Conservation (phyloP, 768 basidiomycete genomes). For the Flagelloscypha sp. region DNA sequence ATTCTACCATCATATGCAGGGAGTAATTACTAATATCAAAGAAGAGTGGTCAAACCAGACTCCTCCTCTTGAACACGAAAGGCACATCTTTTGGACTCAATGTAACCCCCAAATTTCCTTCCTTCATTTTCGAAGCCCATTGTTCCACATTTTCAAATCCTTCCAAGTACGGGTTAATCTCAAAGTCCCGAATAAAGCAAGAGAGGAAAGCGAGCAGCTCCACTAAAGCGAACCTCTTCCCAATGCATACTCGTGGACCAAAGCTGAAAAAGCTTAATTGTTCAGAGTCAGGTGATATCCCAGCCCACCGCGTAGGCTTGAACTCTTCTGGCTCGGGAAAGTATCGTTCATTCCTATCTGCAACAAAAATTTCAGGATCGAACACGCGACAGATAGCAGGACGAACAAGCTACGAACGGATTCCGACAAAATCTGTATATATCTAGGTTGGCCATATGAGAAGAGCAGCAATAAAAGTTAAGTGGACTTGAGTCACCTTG, state of each 20-base stretch:
- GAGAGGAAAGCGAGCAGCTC: slow-evolving; percentile 49
- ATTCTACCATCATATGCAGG: no score
- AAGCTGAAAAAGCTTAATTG: slow-evolving; percentile 40
- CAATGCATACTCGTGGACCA: slow-evolving; percentile 47
- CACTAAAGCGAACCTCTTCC: slow-evolving; percentile 44
- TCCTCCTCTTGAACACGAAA: no score
- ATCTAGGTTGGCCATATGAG: slow-evolving; percentile 15
- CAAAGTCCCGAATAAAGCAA: slow-evolving; percentile 43
- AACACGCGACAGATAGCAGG: no score
- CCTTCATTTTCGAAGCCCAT: no score
- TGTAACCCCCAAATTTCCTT: no score
- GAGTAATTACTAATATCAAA: no score
- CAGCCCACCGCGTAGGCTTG: slow-evolving; percentile 45
- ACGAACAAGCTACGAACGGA: slow-evolving; percentile 33
- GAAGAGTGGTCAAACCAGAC: no score
- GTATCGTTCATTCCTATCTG: slow-evolving; percentile 44
- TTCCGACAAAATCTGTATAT: slow-evolving; percentile 40
- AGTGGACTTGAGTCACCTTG: slow-evolving; percentile 16
- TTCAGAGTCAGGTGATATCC: slow-evolving; percentile 30
- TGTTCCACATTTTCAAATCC: no score
- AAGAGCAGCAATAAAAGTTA: background rate
- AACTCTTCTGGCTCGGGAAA: slow-evolving; percentile 40
- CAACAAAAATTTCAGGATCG: no score
- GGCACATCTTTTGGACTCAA: no score
- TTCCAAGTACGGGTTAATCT: slow-evolving; percentile 40